Base-by-base conservation (phyloP, 805 yeast species). In the Kuraishia hungarica region DNA sequence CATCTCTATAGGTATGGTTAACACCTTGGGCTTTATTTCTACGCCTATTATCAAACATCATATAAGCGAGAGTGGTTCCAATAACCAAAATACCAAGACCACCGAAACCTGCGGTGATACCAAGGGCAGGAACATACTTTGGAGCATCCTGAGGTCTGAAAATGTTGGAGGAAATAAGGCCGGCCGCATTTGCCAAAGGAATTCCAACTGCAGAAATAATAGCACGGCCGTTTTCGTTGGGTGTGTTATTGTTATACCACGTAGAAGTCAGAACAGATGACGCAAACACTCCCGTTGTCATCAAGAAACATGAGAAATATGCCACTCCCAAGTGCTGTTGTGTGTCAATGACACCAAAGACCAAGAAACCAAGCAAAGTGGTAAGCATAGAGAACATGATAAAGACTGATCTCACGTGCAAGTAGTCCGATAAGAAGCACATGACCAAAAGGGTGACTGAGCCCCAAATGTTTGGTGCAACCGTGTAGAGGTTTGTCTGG, bases 171-270 rank as follows among this genome's bases (percentile, higher is more conserved):
- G 84, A 73, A 51, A 81, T 76, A 56, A 81, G 74, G 55, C 84
- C 84, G 50, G 83, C 83, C 48, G 80, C 75, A 59, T 81, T 81
- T 21, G 83, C 84, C 55, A 80, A 70, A 2, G 83, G 83, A 59
- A 80, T 76, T 50, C 80, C 81, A 20, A 77, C 72, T 4, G 81
- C 77, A 5, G 78, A 70, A 49, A 77, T 64, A 21, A 76, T 77
- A 11, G 74, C 79, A 55, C 81, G 71, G 50, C 79, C 65, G 53
- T 71, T 72, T 54, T 70, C 75, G 54, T 75, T 74, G 4, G 80
- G 79, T 3, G 52, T 50, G 43, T 78, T 78, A 61, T 78, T 77
- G 54, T 72, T 75, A 58, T 75, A 78, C 82, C 81, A 78, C 1
- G 81, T 74, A 1, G 80, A 76, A 1, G 78, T 74, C 49, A 78